Percentiles rank a stretch among this genome's conserved stretches.
phyloP scores from a whole-genome alignment of 352 stramenopile species.

The Phytophthora sp. region DNA sequence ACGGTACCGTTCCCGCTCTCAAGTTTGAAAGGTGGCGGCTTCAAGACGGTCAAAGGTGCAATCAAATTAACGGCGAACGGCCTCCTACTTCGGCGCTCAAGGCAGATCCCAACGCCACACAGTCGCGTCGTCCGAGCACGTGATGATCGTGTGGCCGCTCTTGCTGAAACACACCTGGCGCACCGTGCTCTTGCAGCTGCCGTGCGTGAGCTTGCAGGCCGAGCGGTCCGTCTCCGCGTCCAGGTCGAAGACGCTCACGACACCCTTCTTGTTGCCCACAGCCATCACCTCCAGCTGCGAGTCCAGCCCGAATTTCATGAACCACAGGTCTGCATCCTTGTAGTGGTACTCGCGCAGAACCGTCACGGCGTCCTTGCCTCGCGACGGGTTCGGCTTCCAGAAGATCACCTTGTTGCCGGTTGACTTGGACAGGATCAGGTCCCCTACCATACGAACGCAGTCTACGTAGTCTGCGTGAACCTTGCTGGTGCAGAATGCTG shows the following conservation, averaged over 20 bases:
- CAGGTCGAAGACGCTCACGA: constrained; percentile 82
- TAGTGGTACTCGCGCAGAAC: constrained; percentile 85
- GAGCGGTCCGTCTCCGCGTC: constrained; percentile 74
- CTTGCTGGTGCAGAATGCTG: constrained; percentile 91
- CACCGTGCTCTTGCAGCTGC: constrained; percentile 79
- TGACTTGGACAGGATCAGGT: constrained; percentile 83
- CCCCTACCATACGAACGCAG: constrained; percentile 83
- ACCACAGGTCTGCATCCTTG: constrained; percentile 87
- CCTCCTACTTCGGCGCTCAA: constrained; percentile 7
- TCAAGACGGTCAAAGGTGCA: neutral
- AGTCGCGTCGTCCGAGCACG: constrained; percentile 74
- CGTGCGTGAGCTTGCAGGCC: constrained; percentile 75
- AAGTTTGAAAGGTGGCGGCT: constrained; percentile 1
- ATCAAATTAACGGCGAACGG: no score
- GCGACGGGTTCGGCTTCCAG: constrained; percentile 91
- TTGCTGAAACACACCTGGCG: constrained; percentile 83
- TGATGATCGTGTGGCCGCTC: constrained; percentile 71
- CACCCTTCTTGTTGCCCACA: constrained; percentile 83
- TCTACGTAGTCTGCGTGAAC: constrained; percentile 93
- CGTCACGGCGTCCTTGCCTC: constrained; percentile 79
- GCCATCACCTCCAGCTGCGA: constrained; percentile 78
- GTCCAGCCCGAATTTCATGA: constrained; percentile 87
- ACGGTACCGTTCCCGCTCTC: constrained; percentile 15
- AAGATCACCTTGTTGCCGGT: constrained; percentile 91
- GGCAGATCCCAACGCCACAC: constrained; percentile 80